Percentiles rank a stretch among this genome's conserved stretches.
These are phyloP conservation scores for Pulveroboletus sp. DNA, from an alignment of 768 basidiomycete genomes.

Conservation along the genomic window DNA sequence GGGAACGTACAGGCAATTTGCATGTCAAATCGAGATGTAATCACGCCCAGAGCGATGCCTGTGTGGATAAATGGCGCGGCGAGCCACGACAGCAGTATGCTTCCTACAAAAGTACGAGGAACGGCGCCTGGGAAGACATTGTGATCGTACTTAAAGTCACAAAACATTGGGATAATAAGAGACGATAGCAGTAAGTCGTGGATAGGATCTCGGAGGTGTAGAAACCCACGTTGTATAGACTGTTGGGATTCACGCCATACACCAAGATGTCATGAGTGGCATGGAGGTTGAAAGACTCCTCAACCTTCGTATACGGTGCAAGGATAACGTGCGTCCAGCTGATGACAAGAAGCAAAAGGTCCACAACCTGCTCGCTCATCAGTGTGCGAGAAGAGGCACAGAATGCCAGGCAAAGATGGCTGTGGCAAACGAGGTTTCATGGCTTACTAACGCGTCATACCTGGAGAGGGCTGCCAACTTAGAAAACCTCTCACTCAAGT, in stretches of 20 bases:
- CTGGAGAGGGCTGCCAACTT: no score
- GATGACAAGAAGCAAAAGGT: conserved; percentile 45
- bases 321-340: conserved; percentile 67
- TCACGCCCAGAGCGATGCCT: conserved; percentile 37
- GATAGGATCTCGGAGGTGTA: neutral
- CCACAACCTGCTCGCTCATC: conserved; percentile 34
- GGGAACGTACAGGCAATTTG: conserved; percentile 60
- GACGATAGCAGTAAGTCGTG: conserved; percentile 3
- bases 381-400: neutral
- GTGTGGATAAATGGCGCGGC: conserved; percentile 45
- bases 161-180: neutral
- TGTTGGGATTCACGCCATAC: conserved; percentile 51
- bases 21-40: conserved; percentile 57
- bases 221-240: conserved; percentile 46
- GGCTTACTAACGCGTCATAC: no score
- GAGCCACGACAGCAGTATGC: conserved; percentile 59
- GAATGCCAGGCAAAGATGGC: neutral
- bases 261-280: conserved; percentile 83
- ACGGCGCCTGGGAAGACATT: conserved; percentile 83
- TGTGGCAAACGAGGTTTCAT: neutral
- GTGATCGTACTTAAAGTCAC: conserved; percentile 74
- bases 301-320: conserved; percentile 92
- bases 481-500: neutral
- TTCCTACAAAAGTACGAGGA: conserved; percentile 82
- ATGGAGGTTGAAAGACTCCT: conserved; percentile 95